These are phyloP conservation scores for Cutaneotrichosporon dermatis DNA, from an alignment of 1,284 basidiomycete species.

Conservation along the genomic window DNA sequence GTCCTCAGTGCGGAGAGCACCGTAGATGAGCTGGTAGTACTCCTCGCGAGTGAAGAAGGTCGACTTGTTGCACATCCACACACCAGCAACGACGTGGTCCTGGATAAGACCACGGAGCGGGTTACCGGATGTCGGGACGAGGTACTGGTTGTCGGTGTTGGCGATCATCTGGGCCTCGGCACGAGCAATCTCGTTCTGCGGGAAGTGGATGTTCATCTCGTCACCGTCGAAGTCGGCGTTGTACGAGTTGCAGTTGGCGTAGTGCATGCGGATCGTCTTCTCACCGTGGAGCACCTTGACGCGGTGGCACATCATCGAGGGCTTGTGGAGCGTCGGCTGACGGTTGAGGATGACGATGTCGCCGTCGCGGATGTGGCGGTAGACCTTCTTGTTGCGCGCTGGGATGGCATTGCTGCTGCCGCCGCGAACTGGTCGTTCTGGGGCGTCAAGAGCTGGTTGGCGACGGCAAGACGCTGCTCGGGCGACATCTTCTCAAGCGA, in stretches of 20 bases:
- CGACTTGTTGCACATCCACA: constrained; percentile 98
- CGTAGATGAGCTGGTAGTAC: constrained; percentile 95
- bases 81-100: constrained; percentile 96
- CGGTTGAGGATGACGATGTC: constrained; percentile 96
- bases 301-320: constrained; percentile 99
- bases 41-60: constrained; percentile 92
- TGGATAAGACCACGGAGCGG: constrained; percentile 97
- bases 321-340: constrained; percentile 97
- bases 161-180: constrained; percentile 92
- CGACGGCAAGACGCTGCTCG: constrained; percentile 89
- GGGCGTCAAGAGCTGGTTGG: constrained; percentile 93
- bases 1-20: constrained; percentile 86
- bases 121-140: constrained; percentile 96
- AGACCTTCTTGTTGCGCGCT: constrained; percentile 91
- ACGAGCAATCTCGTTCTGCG: constrained; percentile 79
- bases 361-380: constrained; percentile 89
- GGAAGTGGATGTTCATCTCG: constrained; percentile 99
- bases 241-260: constrained; percentile 99
- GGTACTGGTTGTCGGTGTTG: constrained; percentile 98
- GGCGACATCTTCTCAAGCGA: constrained; percentile 77
- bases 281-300: constrained; percentile 90
- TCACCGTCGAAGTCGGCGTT: constrained; percentile 99
- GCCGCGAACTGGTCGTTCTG: constrained; percentile 63
- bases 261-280: constrained; percentile 99
- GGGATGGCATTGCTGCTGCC: constrained; percentile 56